Evolutionary conservation across 2,329 filamentous ascomycete genomes (phyloP).

Genomic region (Nemania serpens): DNA sequence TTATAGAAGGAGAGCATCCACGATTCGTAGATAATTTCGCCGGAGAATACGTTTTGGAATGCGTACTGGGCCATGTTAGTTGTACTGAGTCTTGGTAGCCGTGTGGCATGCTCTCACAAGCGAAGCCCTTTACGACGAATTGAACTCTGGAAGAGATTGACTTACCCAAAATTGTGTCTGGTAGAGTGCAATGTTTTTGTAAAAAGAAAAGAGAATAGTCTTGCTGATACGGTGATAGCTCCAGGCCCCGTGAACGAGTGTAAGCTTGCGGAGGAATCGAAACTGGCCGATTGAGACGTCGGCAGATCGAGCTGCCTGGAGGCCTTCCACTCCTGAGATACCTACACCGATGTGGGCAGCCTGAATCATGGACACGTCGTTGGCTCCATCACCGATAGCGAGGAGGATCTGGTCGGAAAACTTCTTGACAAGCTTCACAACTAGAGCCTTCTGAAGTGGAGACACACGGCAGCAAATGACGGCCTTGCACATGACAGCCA

Average conservation of each 20-base stretch:
- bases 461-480: constrained; percentile 98
- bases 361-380: constrained; percentile 99
- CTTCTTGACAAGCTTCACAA: constrained; percentile 97
- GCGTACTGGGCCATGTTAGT: constrained; percentile 67
- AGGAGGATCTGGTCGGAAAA: constrained; percentile 88
- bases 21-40: constrained; percentile 97
- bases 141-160: constrained; percentile 26
- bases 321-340: constrained; percentile 95
- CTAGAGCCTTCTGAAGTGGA: constrained; percentile 92
- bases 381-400: constrained; percentile 95
- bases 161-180: constrained; percentile 99
- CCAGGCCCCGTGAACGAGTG: constrained; percentile 95
- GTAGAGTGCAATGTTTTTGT: constrained; percentile 98
- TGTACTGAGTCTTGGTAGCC: not conserved
- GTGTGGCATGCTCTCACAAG: not conserved
- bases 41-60: constrained; percentile 98
- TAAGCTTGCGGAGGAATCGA: constrained; percentile 88
- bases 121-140: not conserved
- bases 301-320: constrained; percentile 93
- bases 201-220: constrained; percentile 97
- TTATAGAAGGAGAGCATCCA: constrained; percentile 99
- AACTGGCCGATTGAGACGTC: constrained; percentile 97
- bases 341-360: constrained; percentile 97
- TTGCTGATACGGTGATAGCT: constrained; percentile 97
- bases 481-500: constrained; percentile 97